Evolutionary conservation across 305 asterid species (phyloP), one percentile per base, ranked within the genome.

Genomic region (Coffea humblotiana): DNA sequence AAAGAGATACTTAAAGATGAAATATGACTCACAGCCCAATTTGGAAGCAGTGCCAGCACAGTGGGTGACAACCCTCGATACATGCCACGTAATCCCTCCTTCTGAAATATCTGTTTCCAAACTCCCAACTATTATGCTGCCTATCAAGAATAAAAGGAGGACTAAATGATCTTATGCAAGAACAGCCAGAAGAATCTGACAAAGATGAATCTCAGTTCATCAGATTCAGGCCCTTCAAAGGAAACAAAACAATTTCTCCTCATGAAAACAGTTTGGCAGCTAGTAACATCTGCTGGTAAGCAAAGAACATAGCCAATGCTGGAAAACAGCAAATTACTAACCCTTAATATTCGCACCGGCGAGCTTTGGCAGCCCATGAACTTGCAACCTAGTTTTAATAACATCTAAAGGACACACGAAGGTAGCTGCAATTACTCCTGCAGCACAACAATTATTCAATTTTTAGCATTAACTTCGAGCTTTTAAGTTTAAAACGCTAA

Each of bases 321-420:
- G 18, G 60, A 48, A 25, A 66, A 27, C 12, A 37, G 72, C 37
- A 32, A 32, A 18, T 4, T 35, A 78, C 77, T 80, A 79, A 92
- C 98, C 99, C 91, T 89, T 95, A 77, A 89, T 77, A 86, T 85
- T 92, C 83, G 94, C 88, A 85, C 72, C 84, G 56, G 90, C 84
- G 48, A 93, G 90, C 79, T 81, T 91, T n/a, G 97, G 93, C 56
- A 90, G 87, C 79, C 99, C 99, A 82, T 93, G 97, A 72, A 95
- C 99, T 86, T 95, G 99, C 65, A 95, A 85, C 86, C 97, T 92
- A 85, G 98, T 95, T 92, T 95, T 95, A 76, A 93, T 93, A 87
- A 95, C 97, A 89, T 95, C 99, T 82, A 95, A 89, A 69, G 97
- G 99, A 79, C 99, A 95, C 65, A 95, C 98, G 88, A 95, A 95